These are phyloP conservation scores for Pseudogymnoascus sp. DNA, from an alignment of 2,329 filamentous ascomycete species.

Conservation along the genomic window DNA sequence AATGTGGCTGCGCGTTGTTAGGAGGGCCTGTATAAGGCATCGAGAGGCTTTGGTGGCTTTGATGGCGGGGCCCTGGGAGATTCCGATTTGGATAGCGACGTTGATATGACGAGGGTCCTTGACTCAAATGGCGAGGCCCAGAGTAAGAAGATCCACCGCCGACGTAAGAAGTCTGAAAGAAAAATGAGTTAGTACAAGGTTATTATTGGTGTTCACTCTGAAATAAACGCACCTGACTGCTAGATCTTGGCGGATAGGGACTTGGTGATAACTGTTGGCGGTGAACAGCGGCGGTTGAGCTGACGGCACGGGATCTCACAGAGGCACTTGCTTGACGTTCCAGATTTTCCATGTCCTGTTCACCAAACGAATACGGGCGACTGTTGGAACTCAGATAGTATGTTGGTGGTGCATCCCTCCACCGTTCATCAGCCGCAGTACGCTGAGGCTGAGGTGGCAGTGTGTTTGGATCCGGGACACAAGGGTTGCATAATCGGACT, in stretches of 20 bases:
- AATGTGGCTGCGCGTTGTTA: constrained; percentile 13
- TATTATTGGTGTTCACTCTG: not conserved
- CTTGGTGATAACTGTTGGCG: not conserved
- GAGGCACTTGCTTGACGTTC: constrained; percentile 1
- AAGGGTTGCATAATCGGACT: constrained; percentile 65
- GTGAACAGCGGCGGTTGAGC: not conserved
- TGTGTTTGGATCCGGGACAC: constrained; percentile 62
- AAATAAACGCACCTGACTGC: not conserved
- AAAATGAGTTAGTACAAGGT: not conserved
- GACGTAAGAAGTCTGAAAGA: not conserved
- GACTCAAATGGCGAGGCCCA: not conserved
- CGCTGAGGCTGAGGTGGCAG: constrained; percentile 38
- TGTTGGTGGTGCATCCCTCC: constrained; percentile 8
- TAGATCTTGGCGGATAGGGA: not conserved
- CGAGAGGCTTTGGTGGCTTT: not conserved
- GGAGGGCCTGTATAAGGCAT: not conserved
- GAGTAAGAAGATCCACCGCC: not conserved
- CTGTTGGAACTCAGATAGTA: constrained; percentile 10
- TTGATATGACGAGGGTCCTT: not conserved
- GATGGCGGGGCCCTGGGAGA: not conserved
- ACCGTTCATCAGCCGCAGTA: not conserved
- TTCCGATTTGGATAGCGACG: constrained; percentile 1
- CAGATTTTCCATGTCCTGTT: constrained; percentile 10
- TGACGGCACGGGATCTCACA: not conserved
- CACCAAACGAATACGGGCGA: constrained; percentile 13